These are phyloP conservation scores for Euphorbia peplus DNA, from an alignment of 345 rosid genomes.

Conservation along the genomic window DNA sequence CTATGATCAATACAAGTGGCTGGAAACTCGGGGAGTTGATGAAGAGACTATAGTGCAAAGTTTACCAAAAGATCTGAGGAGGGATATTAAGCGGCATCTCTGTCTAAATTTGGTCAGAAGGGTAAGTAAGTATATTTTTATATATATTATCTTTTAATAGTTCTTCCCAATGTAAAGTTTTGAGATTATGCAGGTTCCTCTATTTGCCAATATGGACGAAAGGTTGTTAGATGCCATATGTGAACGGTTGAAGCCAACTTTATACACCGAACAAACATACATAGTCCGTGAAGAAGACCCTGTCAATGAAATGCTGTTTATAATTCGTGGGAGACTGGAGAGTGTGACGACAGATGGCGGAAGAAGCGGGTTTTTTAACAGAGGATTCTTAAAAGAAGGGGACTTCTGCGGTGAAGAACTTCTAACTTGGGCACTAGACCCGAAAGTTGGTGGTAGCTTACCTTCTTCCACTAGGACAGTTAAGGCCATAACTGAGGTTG, in stretches of 20 bases:
- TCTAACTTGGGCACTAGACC: conserved; percentile 77
- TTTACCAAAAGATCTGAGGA: conserved; percentile 80
- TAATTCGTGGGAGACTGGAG: conserved; percentile 73
- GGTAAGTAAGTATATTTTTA: too few species aligned
- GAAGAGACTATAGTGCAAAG: conserved; percentile 69
- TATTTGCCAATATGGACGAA: conserved; percentile 87
- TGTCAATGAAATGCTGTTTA: conserved; percentile 81
- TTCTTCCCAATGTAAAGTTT: neutral
- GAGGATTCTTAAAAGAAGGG: conserved; percentile 67
- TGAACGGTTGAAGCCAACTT: conserved; percentile 78
- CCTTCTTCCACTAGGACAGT: conserved; percentile 69
- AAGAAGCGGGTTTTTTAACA: conserved; percentile 78
- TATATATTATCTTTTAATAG: neutral
- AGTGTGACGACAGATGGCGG: conserved; percentile 93
- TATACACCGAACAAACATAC: conserved; percentile 66
- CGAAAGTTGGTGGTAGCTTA: conserved; percentile 54
- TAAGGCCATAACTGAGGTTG: conserved; percentile 67
- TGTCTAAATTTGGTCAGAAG: conserved; percentile 79
- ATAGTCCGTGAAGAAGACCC: conserved; percentile 89
- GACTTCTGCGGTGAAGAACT: conserved; percentile 83
- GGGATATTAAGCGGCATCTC: conserved; percentile 87
- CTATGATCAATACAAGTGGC: conserved; percentile 73
- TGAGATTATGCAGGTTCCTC: conserved; percentile 51
- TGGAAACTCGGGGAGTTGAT: conserved; percentile 73
- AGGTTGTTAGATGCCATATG: conserved; percentile 80